A percentile compares a stretch with the other conserved stretches of the same genome.
phyloP scores from a whole-genome alignment of 768 basidiomycete genomes.

The Hericium coralloides region DNA sequence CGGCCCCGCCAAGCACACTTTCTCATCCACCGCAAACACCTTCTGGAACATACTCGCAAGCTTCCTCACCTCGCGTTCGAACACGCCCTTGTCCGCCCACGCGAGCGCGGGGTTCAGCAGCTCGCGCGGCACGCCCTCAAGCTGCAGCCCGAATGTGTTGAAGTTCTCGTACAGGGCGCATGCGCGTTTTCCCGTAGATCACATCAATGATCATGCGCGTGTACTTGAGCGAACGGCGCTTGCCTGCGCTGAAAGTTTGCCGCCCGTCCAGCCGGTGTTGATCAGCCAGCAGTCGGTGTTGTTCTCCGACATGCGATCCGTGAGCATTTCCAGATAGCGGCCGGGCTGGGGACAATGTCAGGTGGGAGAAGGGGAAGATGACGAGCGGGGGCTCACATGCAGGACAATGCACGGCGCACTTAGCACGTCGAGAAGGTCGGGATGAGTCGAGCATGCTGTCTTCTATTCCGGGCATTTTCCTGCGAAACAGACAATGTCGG shows the following conservation, averaged over 20 bases:
- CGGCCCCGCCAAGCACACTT: conserved; percentile 80
- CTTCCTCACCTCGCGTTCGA: conserved; percentile 81
- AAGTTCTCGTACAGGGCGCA: conserved; percentile 83
- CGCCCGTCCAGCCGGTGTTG: conserved; percentile 97
- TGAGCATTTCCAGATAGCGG: conserved; percentile 95
- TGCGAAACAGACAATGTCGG: conserved; percentile 20
- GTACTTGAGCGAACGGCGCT: conserved; percentile 92
- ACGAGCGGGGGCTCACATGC: conserved; percentile 47
- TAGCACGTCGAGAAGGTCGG: conserved; percentile 99
- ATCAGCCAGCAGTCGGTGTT: conserved; percentile 95
- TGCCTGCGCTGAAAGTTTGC: conserved; percentile 88
- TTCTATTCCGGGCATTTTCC: conserved; percentile 98
- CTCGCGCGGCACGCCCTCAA: conserved; percentile 86
- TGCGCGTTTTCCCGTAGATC: conserved; percentile 86
- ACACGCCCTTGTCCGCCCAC: conserved; percentile 86
- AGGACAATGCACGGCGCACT: conserved; percentile 99
- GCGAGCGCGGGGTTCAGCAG: conserved; percentile 83
- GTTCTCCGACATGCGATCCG: conserved; percentile 84
- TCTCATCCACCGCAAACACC: conserved; percentile 75
- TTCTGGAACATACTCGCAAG: conserved; percentile 90
- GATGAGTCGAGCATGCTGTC: conserved; percentile 97
- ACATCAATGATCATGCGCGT: conserved; percentile 96
- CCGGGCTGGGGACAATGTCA: conserved; percentile 46
- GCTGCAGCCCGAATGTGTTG: conserved; percentile 65
- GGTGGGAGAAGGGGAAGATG: neutral